Evolutionary conservation across 352 stramenopile genomes (phyloP).

Genomic region (Phytophthora kernoviae): DNA sequence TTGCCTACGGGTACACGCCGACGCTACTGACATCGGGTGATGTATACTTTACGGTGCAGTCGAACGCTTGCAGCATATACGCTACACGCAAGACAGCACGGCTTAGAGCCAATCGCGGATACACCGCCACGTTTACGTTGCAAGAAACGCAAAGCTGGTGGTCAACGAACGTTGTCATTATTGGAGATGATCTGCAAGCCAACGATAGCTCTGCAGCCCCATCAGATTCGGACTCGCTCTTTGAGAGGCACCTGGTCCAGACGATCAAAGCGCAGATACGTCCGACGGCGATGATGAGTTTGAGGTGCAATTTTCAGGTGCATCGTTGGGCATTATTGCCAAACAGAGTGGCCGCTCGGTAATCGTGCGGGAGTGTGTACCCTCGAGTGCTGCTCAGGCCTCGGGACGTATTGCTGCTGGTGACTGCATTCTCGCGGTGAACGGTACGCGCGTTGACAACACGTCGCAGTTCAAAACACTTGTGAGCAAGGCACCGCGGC

Average conservation of each 20-base stretch:
- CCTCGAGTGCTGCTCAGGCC: constrained; percentile 54
- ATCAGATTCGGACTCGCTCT: constrained; percentile 28
- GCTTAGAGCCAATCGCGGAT: constrained; percentile 75
- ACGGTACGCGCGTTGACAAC: constrained; percentile 61
- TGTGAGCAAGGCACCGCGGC: constrained; percentile 57
- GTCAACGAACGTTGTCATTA: constrained; percentile 79
- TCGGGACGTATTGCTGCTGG: constrained; percentile 59
- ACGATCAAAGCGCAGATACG: constrained; percentile 1
- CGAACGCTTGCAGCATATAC: constrained; percentile 83
- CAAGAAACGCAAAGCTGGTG: constrained; percentile 85
- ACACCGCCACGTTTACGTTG: constrained; percentile 83
- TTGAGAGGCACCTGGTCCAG: constrained; percentile 25
- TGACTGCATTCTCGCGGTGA: constrained; percentile 78
- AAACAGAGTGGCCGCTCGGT: constrained; percentile 67
- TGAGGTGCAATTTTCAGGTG: constrained; percentile 68
- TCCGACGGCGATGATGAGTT: constrained; percentile 53
- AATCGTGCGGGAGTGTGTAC: constrained; percentile 76
- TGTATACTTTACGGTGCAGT: constrained; percentile 84
- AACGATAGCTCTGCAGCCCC: constrained; percentile 24
- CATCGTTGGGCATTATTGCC: constrained; percentile 69
- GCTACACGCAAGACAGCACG: constrained; percentile 81
- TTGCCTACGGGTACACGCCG: constrained; percentile 87
- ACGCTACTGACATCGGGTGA: constrained; percentile 83
- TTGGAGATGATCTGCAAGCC: constrained; percentile 79
- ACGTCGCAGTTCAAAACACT: constrained; percentile 80